phyloP scores from a whole-genome alignment of 768 basidiomycete species.

The Pleurotus tuber-regium region DNA sequence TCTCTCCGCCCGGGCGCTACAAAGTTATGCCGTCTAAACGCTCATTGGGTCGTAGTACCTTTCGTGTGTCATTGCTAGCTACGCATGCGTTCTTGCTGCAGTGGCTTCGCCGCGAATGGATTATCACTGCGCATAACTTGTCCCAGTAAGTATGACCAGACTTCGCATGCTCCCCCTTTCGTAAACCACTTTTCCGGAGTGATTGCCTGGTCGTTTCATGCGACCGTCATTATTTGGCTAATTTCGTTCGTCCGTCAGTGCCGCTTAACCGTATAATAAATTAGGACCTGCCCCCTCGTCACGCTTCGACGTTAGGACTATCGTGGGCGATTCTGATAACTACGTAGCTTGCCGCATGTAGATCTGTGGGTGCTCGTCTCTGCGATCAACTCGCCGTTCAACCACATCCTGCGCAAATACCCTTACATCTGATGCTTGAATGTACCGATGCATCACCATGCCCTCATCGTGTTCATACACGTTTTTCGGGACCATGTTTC shows the following conservation, averaged over 20 bases:
- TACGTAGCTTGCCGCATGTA: neutral
- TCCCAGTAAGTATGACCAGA: too few relatives aligned
- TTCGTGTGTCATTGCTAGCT: too few relatives aligned
- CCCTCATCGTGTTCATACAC: neutral
- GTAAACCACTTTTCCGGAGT: neutral
- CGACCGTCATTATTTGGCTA: too few relatives aligned
- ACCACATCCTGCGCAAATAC: constrained; percentile 1
- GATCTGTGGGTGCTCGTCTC: constrained; percentile 3
- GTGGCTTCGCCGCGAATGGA: too few relatives aligned
- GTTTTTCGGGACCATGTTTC: neutral
- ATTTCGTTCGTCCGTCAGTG: too few relatives aligned
- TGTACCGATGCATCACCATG: neutral
- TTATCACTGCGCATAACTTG: too few relatives aligned
- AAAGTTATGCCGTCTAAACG: too few relatives aligned
- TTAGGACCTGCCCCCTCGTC: neutral
- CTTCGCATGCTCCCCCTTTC: neutral
- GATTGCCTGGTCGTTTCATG: too few relatives aligned
- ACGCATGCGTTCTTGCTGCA: too few relatives aligned
- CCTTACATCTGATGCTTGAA: neutral
- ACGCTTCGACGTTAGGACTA: neutral
- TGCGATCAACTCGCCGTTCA: neutral
- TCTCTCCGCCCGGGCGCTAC: too few relatives aligned
- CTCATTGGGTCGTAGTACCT: too few relatives aligned
- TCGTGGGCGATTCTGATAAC: neutral
- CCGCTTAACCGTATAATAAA: neutral